These are phyloP conservation scores for Pseudogymnoascus sp. DNA, from an alignment of 2,329 filamentous ascomycete genomes.

Conservation along the genomic window DNA sequence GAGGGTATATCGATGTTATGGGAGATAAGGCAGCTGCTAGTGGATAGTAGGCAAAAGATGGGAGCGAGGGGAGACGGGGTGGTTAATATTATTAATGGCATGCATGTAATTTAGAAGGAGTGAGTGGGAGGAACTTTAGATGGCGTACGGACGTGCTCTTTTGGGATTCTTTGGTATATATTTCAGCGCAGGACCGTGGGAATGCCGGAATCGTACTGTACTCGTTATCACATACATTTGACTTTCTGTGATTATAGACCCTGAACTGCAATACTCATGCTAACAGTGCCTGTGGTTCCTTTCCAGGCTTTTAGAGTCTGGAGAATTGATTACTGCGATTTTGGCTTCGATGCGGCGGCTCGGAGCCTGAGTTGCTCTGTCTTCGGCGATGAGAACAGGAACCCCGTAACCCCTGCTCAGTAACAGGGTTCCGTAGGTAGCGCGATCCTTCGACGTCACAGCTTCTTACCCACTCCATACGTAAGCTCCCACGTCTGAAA, in stretches of 20 bases:
- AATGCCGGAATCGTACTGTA: slow-evolving; percentile 1
- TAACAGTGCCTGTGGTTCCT: neutral
- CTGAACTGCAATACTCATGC: neutral
- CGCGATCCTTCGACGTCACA: neutral
- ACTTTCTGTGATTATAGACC: neutral
- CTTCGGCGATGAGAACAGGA: neutral
- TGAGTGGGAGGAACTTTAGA: slow-evolving; percentile 2
- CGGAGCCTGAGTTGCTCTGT: neutral
- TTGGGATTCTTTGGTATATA: neutral
- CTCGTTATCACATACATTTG: neutral
- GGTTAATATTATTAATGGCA: slow-evolving; percentile 6
- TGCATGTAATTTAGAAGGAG: neutral
- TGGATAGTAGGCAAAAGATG: neutral
- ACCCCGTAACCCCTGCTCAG: neutral
- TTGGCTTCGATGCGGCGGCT: neutral
- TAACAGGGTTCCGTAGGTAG: neutral
- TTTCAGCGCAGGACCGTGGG: slow-evolving; percentile 3
- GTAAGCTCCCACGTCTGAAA: neutral
- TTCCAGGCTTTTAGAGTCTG: neutral
- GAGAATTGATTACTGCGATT: neutral
- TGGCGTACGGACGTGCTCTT: slow-evolving; percentile 1
- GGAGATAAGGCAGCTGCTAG: slow-evolving; percentile 28
- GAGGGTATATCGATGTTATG: slow-evolving; percentile 95
- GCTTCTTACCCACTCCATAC: neutral
- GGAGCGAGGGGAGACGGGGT: neutral